Percentiles rank a stretch among this genome's conserved stretches.
phyloP scores from a whole-genome alignment of 441 rosid species.

The Adansonia gregorii region DNA sequence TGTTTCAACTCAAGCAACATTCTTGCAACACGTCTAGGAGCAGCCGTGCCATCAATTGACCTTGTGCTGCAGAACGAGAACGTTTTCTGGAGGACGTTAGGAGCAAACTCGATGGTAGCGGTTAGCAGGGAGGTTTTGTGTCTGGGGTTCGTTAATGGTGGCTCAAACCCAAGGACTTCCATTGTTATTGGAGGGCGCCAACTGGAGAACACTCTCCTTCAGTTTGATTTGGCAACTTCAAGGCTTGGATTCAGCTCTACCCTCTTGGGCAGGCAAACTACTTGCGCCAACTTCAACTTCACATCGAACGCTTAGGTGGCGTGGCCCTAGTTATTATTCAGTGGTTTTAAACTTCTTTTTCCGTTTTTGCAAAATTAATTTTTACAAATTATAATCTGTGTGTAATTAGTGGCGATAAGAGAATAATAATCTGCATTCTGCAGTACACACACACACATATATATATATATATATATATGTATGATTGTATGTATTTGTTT shows the following conservation, averaged over 20 bases:
- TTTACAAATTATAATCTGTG: neutral
- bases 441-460: neutral
- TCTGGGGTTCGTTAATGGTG: slow-evolving; percentile 73
- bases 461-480: no score
- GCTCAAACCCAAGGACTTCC: slow-evolving; percentile 54
- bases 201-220: slow-evolving; percentile 58
- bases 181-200: slow-evolving; percentile 76
- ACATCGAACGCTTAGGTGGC: slow-evolving; percentile 45
- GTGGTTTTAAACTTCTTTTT: no score
- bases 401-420: neutral
- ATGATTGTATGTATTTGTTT: neutral
- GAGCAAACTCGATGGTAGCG: slow-evolving; percentile 73
- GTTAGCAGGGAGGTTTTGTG: slow-evolving; percentile 57
- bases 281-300: slow-evolving; percentile 79
- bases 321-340: neutral
- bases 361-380: neutral
- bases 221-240: slow-evolving; percentile 65
- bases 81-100: slow-evolving; percentile 61
- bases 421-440: slow-evolving; percentile 1
- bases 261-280: slow-evolving; percentile 52
- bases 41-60: slow-evolving; percentile 57
- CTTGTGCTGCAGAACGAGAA: slow-evolving; percentile 57
- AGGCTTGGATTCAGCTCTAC: slow-evolving; percentile 72
- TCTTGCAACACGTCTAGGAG: slow-evolving; percentile 57
- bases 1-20: slow-evolving; percentile 45